Conservation (phyloP, 148 eudicot genomes). For the Gaultheria prostrata region DNA sequence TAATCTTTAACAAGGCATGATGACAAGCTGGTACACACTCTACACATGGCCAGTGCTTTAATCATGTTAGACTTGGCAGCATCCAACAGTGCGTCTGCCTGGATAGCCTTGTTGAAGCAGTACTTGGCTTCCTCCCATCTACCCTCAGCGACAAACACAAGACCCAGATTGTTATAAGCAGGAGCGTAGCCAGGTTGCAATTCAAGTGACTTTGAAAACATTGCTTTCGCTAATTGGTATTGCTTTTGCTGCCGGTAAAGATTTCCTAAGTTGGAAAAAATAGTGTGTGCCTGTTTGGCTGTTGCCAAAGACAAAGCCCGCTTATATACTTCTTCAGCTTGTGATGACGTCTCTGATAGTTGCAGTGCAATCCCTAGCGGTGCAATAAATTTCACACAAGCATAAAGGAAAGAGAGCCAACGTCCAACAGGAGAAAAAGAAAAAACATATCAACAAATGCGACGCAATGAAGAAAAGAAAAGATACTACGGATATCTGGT, state of each 20-base stretch:
- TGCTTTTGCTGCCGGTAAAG: constrained; percentile 70
- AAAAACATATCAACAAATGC: background rate
- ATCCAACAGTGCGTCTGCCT: constrained; percentile 82
- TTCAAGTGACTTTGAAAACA: constrained; percentile 81
- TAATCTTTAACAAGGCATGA: constrained; percentile 16
- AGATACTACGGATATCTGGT: background rate
- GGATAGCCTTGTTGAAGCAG: constrained; percentile 84
- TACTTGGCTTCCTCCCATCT: constrained; percentile 81
- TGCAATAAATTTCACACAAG: background rate
- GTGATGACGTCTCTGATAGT: constrained; percentile 58
- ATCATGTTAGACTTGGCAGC: constrained; percentile 91
- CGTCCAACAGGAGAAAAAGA: background rate
- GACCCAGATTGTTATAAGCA: constrained; percentile 93
- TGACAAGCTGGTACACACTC: constrained; percentile 39
- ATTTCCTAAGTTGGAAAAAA: constrained; percentile 84
- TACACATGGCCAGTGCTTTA: constrained; percentile 64
- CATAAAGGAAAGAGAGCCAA: background rate
- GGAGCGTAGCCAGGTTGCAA: constrained; percentile 95
- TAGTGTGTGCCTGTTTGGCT: constrained; percentile 67
- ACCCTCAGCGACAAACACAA: constrained; percentile 90
- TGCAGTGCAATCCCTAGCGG: constrained; percentile 75
- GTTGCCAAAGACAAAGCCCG: constrained; percentile 68
- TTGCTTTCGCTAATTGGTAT: constrained; percentile 76
- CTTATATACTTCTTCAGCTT: constrained; percentile 83
- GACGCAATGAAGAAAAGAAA: background rate